Percentiles rank a stretch among this genome's conserved stretches.
phyloP scores from a whole-genome alignment of 2,329 filamentous ascomycete genomes.

The Alternaria ventricosa region DNA sequence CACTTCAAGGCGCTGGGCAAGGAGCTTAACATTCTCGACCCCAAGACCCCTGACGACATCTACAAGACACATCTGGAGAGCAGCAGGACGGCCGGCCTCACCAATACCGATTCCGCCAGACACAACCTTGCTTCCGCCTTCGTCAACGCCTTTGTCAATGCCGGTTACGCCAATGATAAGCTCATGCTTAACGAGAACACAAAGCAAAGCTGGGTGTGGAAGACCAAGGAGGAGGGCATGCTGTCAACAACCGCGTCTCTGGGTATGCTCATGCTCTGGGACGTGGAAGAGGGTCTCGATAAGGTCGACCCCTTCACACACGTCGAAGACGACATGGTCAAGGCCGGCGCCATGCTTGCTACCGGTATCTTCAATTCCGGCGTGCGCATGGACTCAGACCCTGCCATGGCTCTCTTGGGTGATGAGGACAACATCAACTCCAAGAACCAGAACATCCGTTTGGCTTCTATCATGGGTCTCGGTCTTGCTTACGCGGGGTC shows the following conservation, averaged over 20 bases:
- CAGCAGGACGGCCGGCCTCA: constrained; percentile 88
- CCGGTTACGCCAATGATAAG: constrained; percentile 94
- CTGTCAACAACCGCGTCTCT: constrained; percentile 93
- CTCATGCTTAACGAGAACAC: constrained; percentile 89
- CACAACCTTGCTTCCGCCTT: constrained; percentile 96
- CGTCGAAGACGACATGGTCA: constrained; percentile 79
- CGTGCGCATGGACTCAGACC: constrained; percentile 86
- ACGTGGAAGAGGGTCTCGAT: constrained; percentile 88
- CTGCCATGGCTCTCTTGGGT: constrained; percentile 83
- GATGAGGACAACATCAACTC: constrained; percentile 80
- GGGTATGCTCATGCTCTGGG: constrained; percentile 90
- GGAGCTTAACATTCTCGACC: constrained; percentile 95
- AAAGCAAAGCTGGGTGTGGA: constrained; percentile 97
- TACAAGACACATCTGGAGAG: constrained; percentile 99
- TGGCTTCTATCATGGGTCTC: constrained; percentile 93
- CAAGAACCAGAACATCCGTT: constrained; percentile 77
- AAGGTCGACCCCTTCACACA: constrained; percentile 96
- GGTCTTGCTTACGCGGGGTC: constrained; percentile 94
- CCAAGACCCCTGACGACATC: constrained; percentile 96
- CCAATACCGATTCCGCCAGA: constrained; percentile 91
- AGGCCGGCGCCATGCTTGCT: constrained; percentile 88
- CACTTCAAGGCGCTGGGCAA: constrained; percentile 95
- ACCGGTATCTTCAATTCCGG: constrained; percentile 97
- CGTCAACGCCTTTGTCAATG: constrained; percentile 96
- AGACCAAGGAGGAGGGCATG: constrained; percentile 98